Base-by-base conservation (phyloP, 1,139 yeast species). In the Saccharomyces hybrid region DNA sequence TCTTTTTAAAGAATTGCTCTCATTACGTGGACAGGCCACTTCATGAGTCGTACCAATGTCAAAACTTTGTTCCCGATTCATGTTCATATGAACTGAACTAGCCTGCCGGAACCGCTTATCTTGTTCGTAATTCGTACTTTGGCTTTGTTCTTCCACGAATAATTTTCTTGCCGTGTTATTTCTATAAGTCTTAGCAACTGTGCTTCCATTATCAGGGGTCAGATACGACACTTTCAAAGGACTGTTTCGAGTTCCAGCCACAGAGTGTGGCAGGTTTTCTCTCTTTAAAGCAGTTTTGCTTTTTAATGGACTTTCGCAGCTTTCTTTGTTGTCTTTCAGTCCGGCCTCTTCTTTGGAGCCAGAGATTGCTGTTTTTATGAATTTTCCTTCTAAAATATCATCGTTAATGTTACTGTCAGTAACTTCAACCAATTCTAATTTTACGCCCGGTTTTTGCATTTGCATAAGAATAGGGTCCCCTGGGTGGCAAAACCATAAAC, bases 381-480 rank as follows among this genome's bases (percentile, higher is more conserved):
- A 38, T 9, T 38, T 38, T 2, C 44, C 44, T 16, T 3, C 44
- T 19, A 19, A 9, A 4, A 19, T 5, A 16, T 38, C 25, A 19
- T 38, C 44, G 23, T 13, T 16, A 6, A 38, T 57, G 23, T 60
- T 68, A 47, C 68, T 64, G 49, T 72, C 76, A 0, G 85, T 80
- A 3, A 81, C 75, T 61, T 79, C 82, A 16, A 78, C 73, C 58
- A 75, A 75, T 57, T 77, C 65, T 7, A 66, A 52, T 23, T 55
- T 57, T 2, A 68, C 63, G 28, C 59, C 65, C 8, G 56, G 56
- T 52, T 53, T 62, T 3, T 51, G 55, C 46, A 66, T 55, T 59
- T 79, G 81, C 64, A 81, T 78, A 44, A 81, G 56, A 2, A 81
- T 73, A 0, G 84, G 84, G 55, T 79, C 83, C 2, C 86, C 86